A percentile compares a stretch with the other conserved stretches of the same genome.
These are phyloP conservation scores for Talaromyces liani DNA, from an alignment of 495 filamentous ascomycete genomes.

Conservation along the genomic window DNA sequence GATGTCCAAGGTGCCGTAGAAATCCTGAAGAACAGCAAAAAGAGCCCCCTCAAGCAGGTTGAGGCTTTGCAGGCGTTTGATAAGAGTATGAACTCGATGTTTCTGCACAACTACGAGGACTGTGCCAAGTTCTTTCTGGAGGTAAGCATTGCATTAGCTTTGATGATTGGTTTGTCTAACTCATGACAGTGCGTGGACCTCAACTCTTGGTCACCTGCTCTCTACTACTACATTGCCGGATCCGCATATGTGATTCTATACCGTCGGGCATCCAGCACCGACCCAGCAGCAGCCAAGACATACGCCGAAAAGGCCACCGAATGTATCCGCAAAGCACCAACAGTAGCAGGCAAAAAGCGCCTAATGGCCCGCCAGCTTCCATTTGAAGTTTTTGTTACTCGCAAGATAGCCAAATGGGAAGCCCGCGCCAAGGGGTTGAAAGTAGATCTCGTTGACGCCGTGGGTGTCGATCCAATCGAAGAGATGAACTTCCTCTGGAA, in stretches of 20 bases:
- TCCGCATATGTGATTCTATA: conserved; percentile 72
- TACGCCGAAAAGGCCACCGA: conserved; percentile 63
- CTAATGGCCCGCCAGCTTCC: conserved; percentile 87
- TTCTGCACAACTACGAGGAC: conserved; percentile 61
- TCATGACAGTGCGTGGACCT: conserved; percentile 57
- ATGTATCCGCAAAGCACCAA: conserved; percentile 62
- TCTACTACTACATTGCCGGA: conserved; percentile 89
- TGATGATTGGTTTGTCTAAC: not conserved
- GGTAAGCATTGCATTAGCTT: conserved; percentile 22
- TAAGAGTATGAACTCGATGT: conserved; percentile 70
- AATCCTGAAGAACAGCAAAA: conserved; percentile 47
- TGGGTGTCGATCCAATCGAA: conserved; percentile 74
- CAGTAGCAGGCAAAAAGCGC: conserved; percentile 72
- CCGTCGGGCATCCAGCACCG: conserved; percentile 40
- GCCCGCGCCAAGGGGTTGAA: conserved; percentile 61
- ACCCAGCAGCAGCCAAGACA: conserved; percentile 40
- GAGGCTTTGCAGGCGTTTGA: conserved; percentile 78
- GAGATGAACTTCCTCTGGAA: conserved; percentile 99
- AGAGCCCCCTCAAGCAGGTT: conserved; percentile 78
- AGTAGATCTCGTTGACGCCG: conserved; percentile 68
- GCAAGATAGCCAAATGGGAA: conserved; percentile 89
- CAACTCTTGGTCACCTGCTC: conserved; percentile 82
- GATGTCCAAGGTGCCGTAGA: conserved; percentile 61
- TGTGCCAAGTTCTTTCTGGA: conserved; percentile 68
- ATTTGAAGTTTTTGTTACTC: conserved; percentile 79